phyloP scores from a whole-genome alignment of 805 yeast species.

The Myxozyma sirexii region DNA sequence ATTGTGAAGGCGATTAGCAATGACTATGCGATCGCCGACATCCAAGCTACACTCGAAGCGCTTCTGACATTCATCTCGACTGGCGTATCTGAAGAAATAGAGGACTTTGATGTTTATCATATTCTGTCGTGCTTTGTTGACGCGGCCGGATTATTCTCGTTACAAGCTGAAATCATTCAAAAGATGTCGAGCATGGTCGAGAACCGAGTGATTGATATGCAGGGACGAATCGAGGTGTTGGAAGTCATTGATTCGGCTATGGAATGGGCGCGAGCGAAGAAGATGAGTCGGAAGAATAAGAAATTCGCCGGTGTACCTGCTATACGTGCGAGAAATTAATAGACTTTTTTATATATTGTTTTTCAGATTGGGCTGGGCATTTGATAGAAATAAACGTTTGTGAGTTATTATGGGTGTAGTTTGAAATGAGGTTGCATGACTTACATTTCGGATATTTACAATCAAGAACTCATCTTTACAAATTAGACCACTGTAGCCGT shows the following conservation, averaged over 20 bases:
- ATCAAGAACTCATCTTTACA: too few species aligned
- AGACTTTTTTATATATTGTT: not conserved
- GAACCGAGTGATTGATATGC: slow-evolving; percentile 19
- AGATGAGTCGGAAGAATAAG: not conserved
- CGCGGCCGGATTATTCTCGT: slow-evolving; percentile 25
- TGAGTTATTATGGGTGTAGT: too few species aligned
- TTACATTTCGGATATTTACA: not conserved
- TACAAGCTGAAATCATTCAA: slow-evolving; percentile 5
- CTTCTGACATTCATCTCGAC: not conserved
- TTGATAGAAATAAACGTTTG: too few species aligned
- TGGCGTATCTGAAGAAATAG: not conserved
- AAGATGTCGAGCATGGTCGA: slow-evolving; percentile 12
- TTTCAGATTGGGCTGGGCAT: too few species aligned
- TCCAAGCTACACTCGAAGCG: slow-evolving; percentile 8
- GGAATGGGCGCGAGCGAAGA: slow-evolving; percentile 6
- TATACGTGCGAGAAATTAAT: not conserved
- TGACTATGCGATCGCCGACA: not conserved
- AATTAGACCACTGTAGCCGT: too few species aligned
- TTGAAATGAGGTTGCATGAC: not conserved
- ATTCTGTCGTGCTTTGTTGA: slow-evolving; percentile 24
- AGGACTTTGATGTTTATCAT: slow-evolving; percentile 17
- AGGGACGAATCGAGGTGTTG: slow-evolving; percentile 20
- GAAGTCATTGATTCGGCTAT: slow-evolving; percentile 29
- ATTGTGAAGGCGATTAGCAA: slow-evolving; percentile 11
- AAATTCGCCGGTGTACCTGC: slow-evolving; percentile 2